Evolutionary conservation across 2,329 filamentous ascomycete genomes (phyloP).

Genomic region (Grosmannia clavigera): DNA sequence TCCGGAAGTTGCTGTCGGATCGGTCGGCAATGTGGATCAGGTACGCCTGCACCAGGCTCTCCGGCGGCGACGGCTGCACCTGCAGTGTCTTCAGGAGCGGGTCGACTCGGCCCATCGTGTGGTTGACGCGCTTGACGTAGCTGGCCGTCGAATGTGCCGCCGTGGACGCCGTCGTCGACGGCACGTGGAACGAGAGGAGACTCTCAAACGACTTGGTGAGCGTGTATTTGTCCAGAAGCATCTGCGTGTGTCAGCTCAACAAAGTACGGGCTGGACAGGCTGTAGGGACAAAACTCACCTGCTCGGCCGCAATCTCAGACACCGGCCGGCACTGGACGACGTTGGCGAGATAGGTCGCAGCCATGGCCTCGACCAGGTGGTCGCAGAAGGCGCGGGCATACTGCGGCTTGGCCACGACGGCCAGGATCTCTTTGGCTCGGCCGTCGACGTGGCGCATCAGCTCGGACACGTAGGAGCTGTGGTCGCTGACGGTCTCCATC

Average conservation of each 20-base stretch:
- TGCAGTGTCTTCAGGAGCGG: slow-evolving; percentile 92
- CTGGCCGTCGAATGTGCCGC: slow-evolving; percentile 28
- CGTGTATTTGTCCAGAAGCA: slow-evolving; percentile 91
- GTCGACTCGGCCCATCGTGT: slow-evolving; percentile 76
- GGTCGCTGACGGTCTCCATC: slow-evolving; percentile 85
- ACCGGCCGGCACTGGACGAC: slow-evolving; percentile 85
- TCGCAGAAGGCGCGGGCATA: slow-evolving; percentile 93
- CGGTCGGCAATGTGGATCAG: slow-evolving; percentile 93
- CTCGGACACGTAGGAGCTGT: slow-evolving; percentile 82
- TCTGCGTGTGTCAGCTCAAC: slow-evolving; percentile 33
- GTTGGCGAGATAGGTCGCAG: slow-evolving; percentile 65
- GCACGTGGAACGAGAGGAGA: slow-evolving; percentile 50
- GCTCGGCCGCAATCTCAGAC: slow-evolving; percentile 87
- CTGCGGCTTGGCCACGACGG: slow-evolving; percentile 73
- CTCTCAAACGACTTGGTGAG: slow-evolving; percentile 68
- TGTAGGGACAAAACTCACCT: slow-evolving; percentile 37
- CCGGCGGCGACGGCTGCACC: slow-evolving; percentile 79
- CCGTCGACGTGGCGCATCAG: slow-evolving; percentile 61
- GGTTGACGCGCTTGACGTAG: slow-evolving; percentile 77
- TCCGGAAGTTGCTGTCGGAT: slow-evolving; percentile 89
- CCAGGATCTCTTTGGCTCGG: slow-evolving; percentile 62
- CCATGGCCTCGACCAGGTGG: slow-evolving; percentile 82
- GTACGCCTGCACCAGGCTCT: slow-evolving; percentile 92
- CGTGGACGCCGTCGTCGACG: slow-evolving; percentile 20
- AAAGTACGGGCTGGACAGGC: slow-evolving; percentile 7